Percentiles rank a stretch among this genome's conserved stretches.
Evolutionary conservation across 306 rosid species (phyloP).

Genomic region (Hippophae rhamnoides): DNA sequence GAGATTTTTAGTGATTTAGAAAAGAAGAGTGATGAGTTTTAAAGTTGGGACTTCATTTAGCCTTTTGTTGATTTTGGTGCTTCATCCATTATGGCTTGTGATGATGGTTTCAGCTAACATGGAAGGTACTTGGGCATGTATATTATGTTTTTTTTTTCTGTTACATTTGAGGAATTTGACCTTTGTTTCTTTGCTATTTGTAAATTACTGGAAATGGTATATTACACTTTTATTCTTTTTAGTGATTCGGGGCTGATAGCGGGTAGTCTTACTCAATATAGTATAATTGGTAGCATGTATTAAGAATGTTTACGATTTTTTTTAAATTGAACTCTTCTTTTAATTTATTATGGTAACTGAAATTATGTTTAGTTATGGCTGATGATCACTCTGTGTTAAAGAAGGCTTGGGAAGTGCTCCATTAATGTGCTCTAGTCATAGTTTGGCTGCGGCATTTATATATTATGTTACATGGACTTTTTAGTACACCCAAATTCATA

Average conservation of each 20-base stretch:
- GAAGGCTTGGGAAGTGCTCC: background rate
- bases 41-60: background rate
- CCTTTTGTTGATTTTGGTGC: no score
- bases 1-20: no score
- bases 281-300: background rate
- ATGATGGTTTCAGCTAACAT: no score
- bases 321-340: background rate
- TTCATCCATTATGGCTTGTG: no score
- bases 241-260: background rate
- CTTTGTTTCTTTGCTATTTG: conserved; percentile 8
- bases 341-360: background rate
- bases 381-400: conserved; percentile 2
- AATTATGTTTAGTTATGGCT: background rate
- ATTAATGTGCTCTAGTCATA: background rate
- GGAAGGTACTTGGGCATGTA: background rate
- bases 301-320: background rate
- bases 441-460: background rate
- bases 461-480: no score
- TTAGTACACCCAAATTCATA: no score
- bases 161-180: background rate
- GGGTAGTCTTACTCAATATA: background rate
- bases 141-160: background rate
- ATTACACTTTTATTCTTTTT: background rate
- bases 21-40: background rate
- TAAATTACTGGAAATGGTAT: conserved; percentile 13